Percentiles rank a stretch among this genome's conserved stretches.
These are phyloP conservation scores for Annulohypoxylon moriforme DNA, from an alignment of 495 filamentous ascomycete species.

Conservation along the genomic window DNA sequence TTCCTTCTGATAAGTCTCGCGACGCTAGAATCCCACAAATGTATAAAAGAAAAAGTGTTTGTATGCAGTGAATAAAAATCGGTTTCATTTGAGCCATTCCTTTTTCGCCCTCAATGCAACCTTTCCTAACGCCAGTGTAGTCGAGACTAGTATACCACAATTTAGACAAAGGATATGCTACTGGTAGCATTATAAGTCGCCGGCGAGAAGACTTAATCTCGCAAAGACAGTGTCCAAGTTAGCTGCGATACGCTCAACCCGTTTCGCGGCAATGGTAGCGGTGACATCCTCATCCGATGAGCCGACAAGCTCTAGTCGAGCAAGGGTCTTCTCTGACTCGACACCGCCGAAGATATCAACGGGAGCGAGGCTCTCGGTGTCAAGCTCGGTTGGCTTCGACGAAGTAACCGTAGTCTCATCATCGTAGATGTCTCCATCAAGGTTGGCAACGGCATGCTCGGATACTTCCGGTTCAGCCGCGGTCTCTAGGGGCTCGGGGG, in stretches of 20 bases:
- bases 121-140: constrained; percentile 11
- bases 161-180: background rate
- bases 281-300: constrained; percentile 59
- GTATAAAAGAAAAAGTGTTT: constrained; percentile 9
- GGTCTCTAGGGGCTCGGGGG: constrained; percentile 47
- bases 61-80: constrained; percentile 23
- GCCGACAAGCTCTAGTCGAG: constrained; percentile 68
- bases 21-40: constrained; percentile 25
- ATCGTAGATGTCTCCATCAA: constrained; percentile 49
- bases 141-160: background rate
- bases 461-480: constrained; percentile 63
- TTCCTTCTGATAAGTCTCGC: constrained; percentile 27
- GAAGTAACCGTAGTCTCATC: constrained; percentile 56
- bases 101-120: constrained; percentile 31
- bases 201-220: constrained; percentile 53
- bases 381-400: constrained; percentile 43
- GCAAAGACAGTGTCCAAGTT: constrained; percentile 54
- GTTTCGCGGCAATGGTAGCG: constrained; percentile 51
- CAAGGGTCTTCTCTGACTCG: constrained; percentile 66
- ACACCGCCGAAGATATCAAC: constrained; percentile 66
- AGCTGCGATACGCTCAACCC: constrained; percentile 55
- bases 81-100: constrained; percentile 13
- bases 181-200: constrained; percentile 47
- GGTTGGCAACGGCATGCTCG: constrained; percentile 21
- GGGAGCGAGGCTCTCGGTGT: constrained; percentile 48